Evolutionary conservation across 345 rosid genomes (phyloP).

Genomic region (Erodium maritimum): DNA sequence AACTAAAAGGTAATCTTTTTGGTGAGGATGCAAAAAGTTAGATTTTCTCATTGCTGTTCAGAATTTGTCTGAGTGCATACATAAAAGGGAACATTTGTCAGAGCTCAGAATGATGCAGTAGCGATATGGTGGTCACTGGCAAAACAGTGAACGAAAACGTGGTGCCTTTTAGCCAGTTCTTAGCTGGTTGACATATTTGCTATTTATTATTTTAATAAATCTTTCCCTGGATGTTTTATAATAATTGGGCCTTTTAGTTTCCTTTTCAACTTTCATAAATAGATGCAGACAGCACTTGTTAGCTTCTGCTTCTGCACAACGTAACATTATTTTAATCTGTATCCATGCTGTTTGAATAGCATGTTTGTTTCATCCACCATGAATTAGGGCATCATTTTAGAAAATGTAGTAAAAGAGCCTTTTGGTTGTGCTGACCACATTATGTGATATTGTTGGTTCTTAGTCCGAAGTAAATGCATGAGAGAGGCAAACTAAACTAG

Average conservation of each 20-base stretch:
- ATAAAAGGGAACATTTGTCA: neutral
- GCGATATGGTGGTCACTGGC: neutral
- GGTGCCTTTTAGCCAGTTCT: neutral
- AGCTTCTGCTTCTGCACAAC: too few relatives aligned
- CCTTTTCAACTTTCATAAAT: too few relatives aligned
- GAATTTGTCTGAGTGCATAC: neutral
- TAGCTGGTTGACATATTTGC: neutral
- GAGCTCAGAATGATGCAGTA: neutral
- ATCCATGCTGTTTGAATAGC: too few relatives aligned
- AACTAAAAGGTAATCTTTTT: neutral
- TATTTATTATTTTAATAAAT: too few relatives aligned
- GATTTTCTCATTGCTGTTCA: neutral
- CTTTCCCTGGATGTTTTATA: neutral
- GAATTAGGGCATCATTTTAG: neutral
- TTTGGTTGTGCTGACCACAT: neutral
- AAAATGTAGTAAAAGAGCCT: neutral
- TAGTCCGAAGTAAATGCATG: neutral
- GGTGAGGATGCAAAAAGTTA: neutral
- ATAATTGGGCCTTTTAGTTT: too few relatives aligned
- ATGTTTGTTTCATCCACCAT: neutral
- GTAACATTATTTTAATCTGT: too few relatives aligned
- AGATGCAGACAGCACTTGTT: too few relatives aligned
- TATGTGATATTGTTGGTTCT: neutral
- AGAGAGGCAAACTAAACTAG: neutral
- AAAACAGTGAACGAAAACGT: neutral